Percentiles rank a stretch among this genome's conserved stretches.
These are phyloP conservation scores for Cochliopodium minus DNA, from an alignment of 208 protist genomes.

Conservation along the genomic window DNA sequence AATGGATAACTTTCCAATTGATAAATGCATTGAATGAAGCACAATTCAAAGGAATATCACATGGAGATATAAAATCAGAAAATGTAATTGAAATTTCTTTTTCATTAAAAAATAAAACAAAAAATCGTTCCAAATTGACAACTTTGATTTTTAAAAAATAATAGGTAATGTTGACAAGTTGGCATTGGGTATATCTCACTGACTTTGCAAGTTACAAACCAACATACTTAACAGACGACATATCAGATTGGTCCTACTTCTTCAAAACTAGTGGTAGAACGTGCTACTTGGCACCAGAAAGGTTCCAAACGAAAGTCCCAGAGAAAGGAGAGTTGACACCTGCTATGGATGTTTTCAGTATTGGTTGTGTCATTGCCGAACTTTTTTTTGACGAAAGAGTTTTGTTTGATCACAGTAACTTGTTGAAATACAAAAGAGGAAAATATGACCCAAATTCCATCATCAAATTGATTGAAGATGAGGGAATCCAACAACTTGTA, in stretches of 20 bases:
- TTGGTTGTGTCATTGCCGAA: constrained; percentile 20
- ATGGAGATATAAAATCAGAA: constrained; percentile 62
- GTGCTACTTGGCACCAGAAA: constrained; percentile 59
- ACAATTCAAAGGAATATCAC: constrained; percentile 25
- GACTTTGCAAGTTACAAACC: constrained; percentile 66
- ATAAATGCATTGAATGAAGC: neutral
- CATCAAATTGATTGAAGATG: no score
- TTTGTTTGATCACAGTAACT: constrained; percentile 15
- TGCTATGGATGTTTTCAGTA: constrained; percentile 19
- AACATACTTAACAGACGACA: constrained; percentile 36
- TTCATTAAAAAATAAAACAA: no score
- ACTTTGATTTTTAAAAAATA: neutral
- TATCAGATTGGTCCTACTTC: constrained; percentile 54
- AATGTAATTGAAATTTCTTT: constrained; percentile 51
- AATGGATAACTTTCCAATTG: constrained; percentile 7
- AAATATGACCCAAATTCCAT: no score
- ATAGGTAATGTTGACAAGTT: neutral
- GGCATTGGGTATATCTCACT: constrained; percentile 46
- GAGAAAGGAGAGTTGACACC: constrained; percentile 10
- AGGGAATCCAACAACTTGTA: no score
- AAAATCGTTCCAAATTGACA: no score
- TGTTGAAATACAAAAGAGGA: constrained; percentile 17
- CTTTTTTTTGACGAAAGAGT: constrained; percentile 16
- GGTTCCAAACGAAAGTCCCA: constrained; percentile 27
- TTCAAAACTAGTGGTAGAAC: constrained; percentile 54